These are phyloP conservation scores for Leccinum boreale DNA, from an alignment of 768 basidiomycete species.

Conservation along the genomic window DNA sequence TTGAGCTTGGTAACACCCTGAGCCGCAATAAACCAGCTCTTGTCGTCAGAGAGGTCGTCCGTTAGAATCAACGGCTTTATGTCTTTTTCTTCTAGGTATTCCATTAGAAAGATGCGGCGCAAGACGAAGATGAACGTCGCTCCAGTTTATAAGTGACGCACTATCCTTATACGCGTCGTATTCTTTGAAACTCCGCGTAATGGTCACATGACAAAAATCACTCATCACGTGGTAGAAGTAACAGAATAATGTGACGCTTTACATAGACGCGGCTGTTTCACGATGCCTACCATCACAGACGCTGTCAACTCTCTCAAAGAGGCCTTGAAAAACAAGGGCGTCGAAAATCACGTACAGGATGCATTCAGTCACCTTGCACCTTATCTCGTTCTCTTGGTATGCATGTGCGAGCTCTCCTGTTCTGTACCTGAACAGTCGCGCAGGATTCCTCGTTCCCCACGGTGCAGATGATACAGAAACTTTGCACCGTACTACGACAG, in stretches of 20 bases:
- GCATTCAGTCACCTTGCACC: conserved; percentile 41
- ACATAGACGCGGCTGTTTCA: not conserved
- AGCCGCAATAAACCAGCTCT: not conserved
- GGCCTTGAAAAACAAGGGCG: conserved; percentile 27
- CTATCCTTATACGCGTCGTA: conserved; percentile 13
- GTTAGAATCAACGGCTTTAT: conserved; percentile 12
- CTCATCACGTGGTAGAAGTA: conserved; percentile 23
- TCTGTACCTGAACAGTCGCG: not conserved
- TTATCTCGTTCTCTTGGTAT: conserved; percentile 42
- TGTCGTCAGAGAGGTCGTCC: conserved; percentile 9
- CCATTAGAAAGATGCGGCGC: conserved; percentile 23
- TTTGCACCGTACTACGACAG: conserved; percentile 40
- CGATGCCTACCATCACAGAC: conserved; percentile 26
- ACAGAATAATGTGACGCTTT: not conserved
- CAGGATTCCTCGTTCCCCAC: conserved; percentile 42
- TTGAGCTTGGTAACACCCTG: conserved; percentile 17
- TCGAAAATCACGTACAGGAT: conserved; percentile 31
- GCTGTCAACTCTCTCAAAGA: conserved; percentile 33
- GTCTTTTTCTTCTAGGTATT: conserved; percentile 13
- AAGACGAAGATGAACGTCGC: not conserved
- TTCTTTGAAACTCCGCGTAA: conserved; percentile 22
- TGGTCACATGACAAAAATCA: conserved; percentile 31
- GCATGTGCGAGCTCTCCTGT: conserved; percentile 14
- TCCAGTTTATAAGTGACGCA: conserved; percentile 1
- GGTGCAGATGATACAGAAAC: conserved; percentile 33